These are phyloP conservation scores for Leucogyrophana mollusca DNA, from an alignment of 768 basidiomycete genomes.

Conservation along the genomic window DNA sequence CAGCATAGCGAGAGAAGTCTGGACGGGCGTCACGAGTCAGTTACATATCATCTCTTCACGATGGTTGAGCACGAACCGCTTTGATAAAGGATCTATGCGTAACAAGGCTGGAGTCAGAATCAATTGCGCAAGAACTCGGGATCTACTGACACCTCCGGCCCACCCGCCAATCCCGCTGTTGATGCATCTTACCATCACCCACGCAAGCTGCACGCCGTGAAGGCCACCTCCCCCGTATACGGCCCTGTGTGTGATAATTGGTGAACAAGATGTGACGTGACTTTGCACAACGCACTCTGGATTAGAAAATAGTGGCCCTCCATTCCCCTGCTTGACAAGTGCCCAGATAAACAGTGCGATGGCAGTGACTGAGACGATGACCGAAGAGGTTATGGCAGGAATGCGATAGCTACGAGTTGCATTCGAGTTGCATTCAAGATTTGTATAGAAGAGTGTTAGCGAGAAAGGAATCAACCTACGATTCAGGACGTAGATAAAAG, in stretches of 20 bases:
- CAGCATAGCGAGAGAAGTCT: constrained; percentile 34
- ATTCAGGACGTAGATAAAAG: constrained; percentile 27
- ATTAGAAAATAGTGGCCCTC: constrained; percentile 26
- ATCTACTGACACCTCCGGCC: constrained; percentile 22
- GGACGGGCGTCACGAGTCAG: too few species aligned
- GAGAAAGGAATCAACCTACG: constrained; percentile 11
- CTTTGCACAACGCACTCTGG: constrained; percentile 16
- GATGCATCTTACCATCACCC: constrained; percentile 31
- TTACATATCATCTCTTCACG: too few species aligned
- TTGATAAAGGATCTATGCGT: constrained; percentile 16
- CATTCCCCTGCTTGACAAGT: constrained; percentile 27
- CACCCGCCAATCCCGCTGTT: constrained; percentile 32
- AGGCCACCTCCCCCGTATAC: constrained; percentile 22
- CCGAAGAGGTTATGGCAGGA: constrained; percentile 24
- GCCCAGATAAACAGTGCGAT: constrained; percentile 29
- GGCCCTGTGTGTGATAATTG: too few species aligned
- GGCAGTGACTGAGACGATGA: constrained; percentile 24
- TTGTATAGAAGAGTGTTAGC: too few species aligned
- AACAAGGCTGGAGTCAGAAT: background rate
- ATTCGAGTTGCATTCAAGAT: too few species aligned
- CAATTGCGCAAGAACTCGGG: background rate
- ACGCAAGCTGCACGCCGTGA: constrained; percentile 21
- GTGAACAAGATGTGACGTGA: too few species aligned
- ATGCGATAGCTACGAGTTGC: constrained; percentile 13
- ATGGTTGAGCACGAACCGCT: constrained; percentile 9